These are phyloP conservation scores for Aspergillus carlsbadensis DNA, from an alignment of 495 filamentous ascomycete genomes.

Conservation along the genomic window DNA sequence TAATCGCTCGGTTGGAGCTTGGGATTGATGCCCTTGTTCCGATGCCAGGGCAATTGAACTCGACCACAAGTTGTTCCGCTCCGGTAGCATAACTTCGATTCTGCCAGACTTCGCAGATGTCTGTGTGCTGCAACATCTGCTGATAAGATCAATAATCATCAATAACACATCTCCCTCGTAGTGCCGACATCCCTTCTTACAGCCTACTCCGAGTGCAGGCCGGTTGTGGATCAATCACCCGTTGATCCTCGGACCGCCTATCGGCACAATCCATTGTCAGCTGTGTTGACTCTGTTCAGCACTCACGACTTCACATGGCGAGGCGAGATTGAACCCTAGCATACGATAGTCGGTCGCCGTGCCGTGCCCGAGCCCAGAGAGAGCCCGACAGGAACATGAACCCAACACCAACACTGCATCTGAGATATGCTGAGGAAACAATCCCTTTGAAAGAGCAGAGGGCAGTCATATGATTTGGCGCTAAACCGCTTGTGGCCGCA, in stretches of 20 bases:
- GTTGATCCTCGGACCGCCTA: conserved; percentile 2
- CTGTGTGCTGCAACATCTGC: no score
- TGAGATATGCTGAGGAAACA: no score
- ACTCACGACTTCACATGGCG: background rate
- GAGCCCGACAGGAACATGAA: no score
- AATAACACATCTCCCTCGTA: no score
- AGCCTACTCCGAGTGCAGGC: no score
- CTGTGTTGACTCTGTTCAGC: background rate
- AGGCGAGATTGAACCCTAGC: background rate
- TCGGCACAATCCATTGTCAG: background rate
- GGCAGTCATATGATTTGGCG: background rate
- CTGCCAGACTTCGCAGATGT: no score
- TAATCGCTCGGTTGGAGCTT: no score
- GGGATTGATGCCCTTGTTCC: no score
- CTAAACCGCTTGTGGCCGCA: background rate
- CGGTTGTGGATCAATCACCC: background rate
- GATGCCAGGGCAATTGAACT: background rate
- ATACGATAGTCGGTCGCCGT: background rate
- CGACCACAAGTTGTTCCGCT: background rate
- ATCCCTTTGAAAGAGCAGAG: no score
- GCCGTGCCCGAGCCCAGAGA: background rate
- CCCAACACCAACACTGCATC: no score
- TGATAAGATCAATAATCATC: no score
- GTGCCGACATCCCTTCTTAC: no score
- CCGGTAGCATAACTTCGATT: background rate